Conservation (phyloP, 2,329 filamentous ascomycete genomes). For the Pseudogymnoascus sp. region DNA sequence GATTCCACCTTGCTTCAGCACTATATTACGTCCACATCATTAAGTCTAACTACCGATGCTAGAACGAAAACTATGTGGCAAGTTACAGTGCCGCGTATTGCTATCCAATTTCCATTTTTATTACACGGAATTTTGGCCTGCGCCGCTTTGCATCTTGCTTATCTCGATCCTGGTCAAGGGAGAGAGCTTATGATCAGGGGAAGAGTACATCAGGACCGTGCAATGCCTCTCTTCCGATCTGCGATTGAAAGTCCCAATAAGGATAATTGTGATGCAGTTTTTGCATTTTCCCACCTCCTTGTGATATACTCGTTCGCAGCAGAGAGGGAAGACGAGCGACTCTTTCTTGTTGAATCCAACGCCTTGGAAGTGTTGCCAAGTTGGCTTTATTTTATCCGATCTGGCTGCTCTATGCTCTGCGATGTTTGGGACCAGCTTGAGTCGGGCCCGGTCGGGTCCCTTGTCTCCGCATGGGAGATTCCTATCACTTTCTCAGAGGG, state of each 20-base stretch:
- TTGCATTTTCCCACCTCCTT: slow-evolving; percentile 17
- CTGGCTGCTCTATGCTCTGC: slow-evolving; percentile 17
- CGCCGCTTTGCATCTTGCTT: slow-evolving; percentile 22
- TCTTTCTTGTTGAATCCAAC: slow-evolving; percentile 11
- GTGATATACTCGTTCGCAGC: slow-evolving; percentile 18
- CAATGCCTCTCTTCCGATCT: slow-evolving; percentile 15
- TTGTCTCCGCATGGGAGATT: slow-evolving; percentile 14
- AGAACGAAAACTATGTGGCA: slow-evolving; percentile 26
- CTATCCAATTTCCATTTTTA: slow-evolving; percentile 30
- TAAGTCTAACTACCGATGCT: slow-evolving; percentile 16
- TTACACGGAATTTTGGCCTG: slow-evolving; percentile 36
- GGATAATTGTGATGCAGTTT: slow-evolving; percentile 16
- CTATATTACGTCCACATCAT: slow-evolving; percentile 19
- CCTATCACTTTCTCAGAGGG: slow-evolving; percentile 11
- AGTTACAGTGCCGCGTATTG: slow-evolving; percentile 29
- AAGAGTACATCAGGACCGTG: slow-evolving; percentile 13
- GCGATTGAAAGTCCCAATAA: slow-evolving; percentile 11
- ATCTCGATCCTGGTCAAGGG: slow-evolving; percentile 11
- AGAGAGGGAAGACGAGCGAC: slow-evolving; percentile 17
- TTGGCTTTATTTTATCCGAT: slow-evolving; percentile 18
- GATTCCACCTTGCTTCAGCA: slow-evolving; percentile 18
- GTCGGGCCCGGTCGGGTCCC: slow-evolving; percentile 11
- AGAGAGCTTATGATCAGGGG: slow-evolving; percentile 13
- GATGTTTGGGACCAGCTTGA: slow-evolving; percentile 15
- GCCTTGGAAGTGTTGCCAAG: slow-evolving; percentile 12